These are phyloP conservation scores for Erysiphe pulchra DNA, from an alignment of 2,329 filamentous ascomycete genomes.

Conservation along the genomic window DNA sequence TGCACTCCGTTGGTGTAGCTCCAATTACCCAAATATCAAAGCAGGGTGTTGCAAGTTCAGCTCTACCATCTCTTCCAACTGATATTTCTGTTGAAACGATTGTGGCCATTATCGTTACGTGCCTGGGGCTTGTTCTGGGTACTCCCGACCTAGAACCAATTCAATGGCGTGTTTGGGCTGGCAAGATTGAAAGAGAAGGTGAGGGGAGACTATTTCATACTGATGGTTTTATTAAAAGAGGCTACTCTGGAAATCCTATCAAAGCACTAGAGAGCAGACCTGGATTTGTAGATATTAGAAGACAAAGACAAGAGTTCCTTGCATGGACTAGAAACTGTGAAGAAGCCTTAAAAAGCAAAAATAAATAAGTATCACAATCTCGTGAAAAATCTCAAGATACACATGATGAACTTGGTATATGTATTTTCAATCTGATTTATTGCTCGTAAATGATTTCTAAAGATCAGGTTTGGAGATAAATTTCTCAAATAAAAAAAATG, in stretches of 20 bases:
- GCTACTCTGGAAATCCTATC: slow-evolving; percentile 57
- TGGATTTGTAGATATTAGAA: slow-evolving; percentile 72
- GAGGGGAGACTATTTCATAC: slow-evolving; percentile 27
- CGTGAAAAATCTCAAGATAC: no score
- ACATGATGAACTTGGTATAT: no score
- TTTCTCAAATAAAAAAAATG: no score
- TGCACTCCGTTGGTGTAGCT: slow-evolving; percentile 32
- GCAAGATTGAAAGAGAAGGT: slow-evolving; percentile 59
- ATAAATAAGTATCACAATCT: no score
- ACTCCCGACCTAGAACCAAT: slow-evolving; percentile 65
- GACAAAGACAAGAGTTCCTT: slow-evolving; percentile 52
- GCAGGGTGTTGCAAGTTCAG: slow-evolving; percentile 16
- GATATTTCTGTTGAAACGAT: slow-evolving; percentile 81
- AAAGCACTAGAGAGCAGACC: slow-evolving; percentile 50
- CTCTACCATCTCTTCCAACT: slow-evolving; percentile 33
- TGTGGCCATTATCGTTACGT: slow-evolving; percentile 54
- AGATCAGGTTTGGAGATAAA: no score
- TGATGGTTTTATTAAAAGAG: slow-evolving; percentile 40
- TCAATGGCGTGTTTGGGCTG: slow-evolving; percentile 57
- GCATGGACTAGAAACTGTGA: slow-evolving; percentile 33
- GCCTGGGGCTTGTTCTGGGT: slow-evolving; percentile 54
- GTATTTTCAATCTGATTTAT: no score
- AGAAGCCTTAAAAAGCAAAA: no score
- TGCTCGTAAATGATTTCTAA: no score
- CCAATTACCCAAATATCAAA: slow-evolving; percentile 20